Conservation (phyloP, 2,329 filamentous ascomycete genomes). For the Chrysoporthe deuterocubensis region DNA sequence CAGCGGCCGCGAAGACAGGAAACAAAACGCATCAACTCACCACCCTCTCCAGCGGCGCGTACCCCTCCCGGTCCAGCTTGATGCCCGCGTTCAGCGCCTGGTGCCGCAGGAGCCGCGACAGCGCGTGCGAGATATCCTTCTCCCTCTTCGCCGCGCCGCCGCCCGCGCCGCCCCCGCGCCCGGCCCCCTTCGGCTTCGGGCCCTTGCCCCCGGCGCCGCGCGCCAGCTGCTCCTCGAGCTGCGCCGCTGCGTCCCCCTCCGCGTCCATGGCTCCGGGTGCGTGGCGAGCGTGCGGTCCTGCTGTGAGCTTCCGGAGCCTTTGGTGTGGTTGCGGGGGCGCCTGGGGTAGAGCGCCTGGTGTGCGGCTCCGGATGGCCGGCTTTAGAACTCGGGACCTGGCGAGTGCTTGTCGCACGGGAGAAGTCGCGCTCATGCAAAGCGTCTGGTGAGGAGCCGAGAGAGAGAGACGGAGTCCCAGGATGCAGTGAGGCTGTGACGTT, state of each 20-base stretch:
- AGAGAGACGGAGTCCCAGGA: too few species aligned
- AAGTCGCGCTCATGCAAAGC: too few species aligned
- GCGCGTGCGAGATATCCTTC: slow-evolving; percentile 55
- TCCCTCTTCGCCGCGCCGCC: slow-evolving; percentile 45
- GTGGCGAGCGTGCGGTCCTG: too few species aligned
- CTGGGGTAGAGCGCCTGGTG: background rate
- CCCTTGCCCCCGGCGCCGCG: background rate
- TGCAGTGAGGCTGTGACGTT: too few species aligned
- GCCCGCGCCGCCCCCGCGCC: slow-evolving; percentile 30
- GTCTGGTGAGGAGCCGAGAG: too few species aligned
- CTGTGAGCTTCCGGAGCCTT: background rate
- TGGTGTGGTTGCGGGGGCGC: background rate
- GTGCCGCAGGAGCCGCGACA: slow-evolving; percentile 59
- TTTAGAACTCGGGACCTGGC: too few species aligned
- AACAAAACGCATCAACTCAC: slow-evolving; percentile 47
- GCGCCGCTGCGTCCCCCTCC: slow-evolving; percentile 27
- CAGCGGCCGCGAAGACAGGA: background rate
- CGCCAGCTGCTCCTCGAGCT: slow-evolving; percentile 27
- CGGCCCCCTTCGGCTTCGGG: background rate
- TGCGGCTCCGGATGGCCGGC: too few species aligned
- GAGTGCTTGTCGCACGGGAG: too few species aligned
- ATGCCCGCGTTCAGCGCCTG: slow-evolving; percentile 62
- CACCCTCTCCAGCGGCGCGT: slow-evolving; percentile 60
- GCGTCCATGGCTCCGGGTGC: slow-evolving; percentile 19
- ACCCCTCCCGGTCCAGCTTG: slow-evolving; percentile 62